A percentile compares a stretch with the other conserved stretches of the same genome.
Evolutionary conservation across 2,329 filamentous ascomycete genomes (phyloP).

Genomic region (Pezicula neosporulosa): DNA sequence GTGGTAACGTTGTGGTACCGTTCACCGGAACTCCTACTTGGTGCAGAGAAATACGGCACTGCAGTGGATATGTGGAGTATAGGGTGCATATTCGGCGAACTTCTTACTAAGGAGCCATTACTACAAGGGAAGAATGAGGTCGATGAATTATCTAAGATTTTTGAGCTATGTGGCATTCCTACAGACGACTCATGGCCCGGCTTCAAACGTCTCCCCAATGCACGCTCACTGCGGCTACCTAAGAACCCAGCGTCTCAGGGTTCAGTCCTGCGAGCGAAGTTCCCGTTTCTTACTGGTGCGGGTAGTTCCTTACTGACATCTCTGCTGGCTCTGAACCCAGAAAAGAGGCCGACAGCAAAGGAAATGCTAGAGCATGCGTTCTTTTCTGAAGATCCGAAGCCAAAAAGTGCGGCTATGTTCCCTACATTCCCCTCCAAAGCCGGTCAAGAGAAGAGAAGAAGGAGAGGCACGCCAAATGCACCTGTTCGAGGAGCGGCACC

Average conservation of each 20-base stretch:
- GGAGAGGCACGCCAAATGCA: slow-evolving; percentile 74
- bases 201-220: slow-evolving; percentile 85
- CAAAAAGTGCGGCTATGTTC: slow-evolving; percentile 89
- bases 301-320: slow-evolving; percentile 67
- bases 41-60: slow-evolving; percentile 68
- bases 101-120: slow-evolving; percentile 77
- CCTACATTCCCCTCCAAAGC: slow-evolving; percentile 96
- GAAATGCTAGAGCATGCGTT: slow-evolving; percentile 79
- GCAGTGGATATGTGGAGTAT: slow-evolving; percentile 94
- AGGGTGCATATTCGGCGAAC: slow-evolving; percentile 92
- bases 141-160: slow-evolving; percentile 83
- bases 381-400: slow-evolving; percentile 84
- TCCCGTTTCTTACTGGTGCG: slow-evolving; percentile 75
- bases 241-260: slow-evolving; percentile 34
- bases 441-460: slow-evolving; percentile 77
- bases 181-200: slow-evolving; percentile 79
- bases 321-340: slow-evolving; percentile 74
- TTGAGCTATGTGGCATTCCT: slow-evolving; percentile 84
- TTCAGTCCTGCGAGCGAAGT: slow-evolving; percentile 68
- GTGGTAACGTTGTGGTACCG: slow-evolving; percentile 98
- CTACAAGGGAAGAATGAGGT: slow-evolving; percentile 91
- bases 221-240: slow-evolving; percentile 72
- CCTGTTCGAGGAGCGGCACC: slow-evolving; percentile 69
- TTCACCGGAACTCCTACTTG: slow-evolving; percentile 84
- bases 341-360: slow-evolving; percentile 63